Evolutionary conservation across 345 rosid genomes (phyloP), one percentile per base, ranked within the genome.

Genomic region (Aquilaria sinensis): DNA sequence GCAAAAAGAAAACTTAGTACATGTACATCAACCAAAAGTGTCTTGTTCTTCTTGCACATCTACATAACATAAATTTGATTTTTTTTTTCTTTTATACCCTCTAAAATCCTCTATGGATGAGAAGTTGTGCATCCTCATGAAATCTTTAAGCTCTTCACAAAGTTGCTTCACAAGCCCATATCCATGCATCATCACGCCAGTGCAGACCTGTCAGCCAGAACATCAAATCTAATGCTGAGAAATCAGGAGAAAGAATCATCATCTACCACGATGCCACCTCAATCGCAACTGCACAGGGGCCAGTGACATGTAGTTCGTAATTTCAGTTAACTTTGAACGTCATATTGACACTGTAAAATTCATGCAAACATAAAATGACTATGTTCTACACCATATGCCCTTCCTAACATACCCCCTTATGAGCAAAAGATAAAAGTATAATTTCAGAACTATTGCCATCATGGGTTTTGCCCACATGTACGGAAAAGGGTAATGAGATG

Each of bases 131-230:
- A 69, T 83, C 73, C 69, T 80, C 99, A 89, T 94, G 72, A 94
- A 91, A 69, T 91, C 96, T 75, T 79, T 73, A 63, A 94, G 87
- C 78, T 91, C 97, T 0, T 71, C 72, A 49, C 85, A 80, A 41
- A 94, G 86, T 60, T 84, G 82, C 86, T 94, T 94, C 51, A 94
- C 97, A 32, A 91, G 79, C 62, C 93, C 84, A 65, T 94, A 88
- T 15, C 99, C 97, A 47, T 94, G 99, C 89, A 94, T 84, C 99
- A 94, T 90, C 56, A 90, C 97, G 10, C 97, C 99, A 0, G 99
- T 88, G 72, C 99, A 94, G 11, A 90, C 97, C 97, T 94, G 68
- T 53, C 67, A 64, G 56, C 50, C 58, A 32, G 48, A 57, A 51
- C 47, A 3, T 41, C 15, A 10, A 46, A 13, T 6, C 43, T 37